Base-by-base conservation (phyloP, 768 basidiomycete species). In the Nidularia sp. region DNA sequence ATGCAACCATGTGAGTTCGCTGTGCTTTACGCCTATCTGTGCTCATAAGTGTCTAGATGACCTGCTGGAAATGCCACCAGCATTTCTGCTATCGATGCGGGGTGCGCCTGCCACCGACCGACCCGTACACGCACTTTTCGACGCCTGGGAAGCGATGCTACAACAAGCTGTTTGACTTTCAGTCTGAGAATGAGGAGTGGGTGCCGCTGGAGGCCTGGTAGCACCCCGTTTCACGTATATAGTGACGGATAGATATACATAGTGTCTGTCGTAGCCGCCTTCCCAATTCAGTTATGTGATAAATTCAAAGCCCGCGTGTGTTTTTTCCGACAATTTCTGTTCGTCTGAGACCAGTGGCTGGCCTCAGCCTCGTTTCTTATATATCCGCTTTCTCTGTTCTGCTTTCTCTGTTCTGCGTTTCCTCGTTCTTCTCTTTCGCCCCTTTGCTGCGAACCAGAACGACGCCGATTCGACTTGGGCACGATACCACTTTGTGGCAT, bases 11-110 rank as follows among this genome's bases (percentile, higher is more conserved):
- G 92, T 93, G 71, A 55, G 85, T 71, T 53, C 41, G 43, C 6
- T 18, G 4, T 45, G 31, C 5, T 31, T 45, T 32, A 18, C 22
- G 49, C 43, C 45, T 47, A 39, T 41, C 50, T 48, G n/a, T 53
- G 51, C 47, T 22, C 57, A 60, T 34, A 29, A 36, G 46, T 42
- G 34, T 57, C 35, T 54, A 90, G 88, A 90, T 90, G 88, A 87
- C 80, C 5, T 92, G 87, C 60, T 68, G 72, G n/a, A 85, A 82
- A 57, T 93, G 91, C 66, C 61, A 67, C 32, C 74, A 80, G 47
- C 91, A 93, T 62, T 93, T 91, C 60, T 93, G 91, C 71, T 93
- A 89, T 60, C 79, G 84, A 4, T 93, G 91, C 62, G 90, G 87
- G 4, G 52, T 66, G 1, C 77, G 73, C 57, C 65, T 93, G 25